Evolutionary conservation across 176 grass and related monocot genomes (phyloP).

Genomic region (Alopecurus myosuroides): DNA sequence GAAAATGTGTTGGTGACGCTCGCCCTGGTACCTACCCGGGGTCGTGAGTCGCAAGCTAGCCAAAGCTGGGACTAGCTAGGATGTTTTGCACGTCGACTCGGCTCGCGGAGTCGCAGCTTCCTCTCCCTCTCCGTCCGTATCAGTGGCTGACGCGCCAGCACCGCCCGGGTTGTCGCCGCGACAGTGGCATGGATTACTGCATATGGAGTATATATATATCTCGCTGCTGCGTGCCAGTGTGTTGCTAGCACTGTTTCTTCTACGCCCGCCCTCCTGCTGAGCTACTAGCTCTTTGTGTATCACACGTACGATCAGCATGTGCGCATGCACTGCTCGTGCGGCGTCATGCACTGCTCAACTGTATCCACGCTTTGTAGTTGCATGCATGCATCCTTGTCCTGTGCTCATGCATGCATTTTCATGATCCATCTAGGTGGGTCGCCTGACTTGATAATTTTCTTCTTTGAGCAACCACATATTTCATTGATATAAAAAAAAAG

Average conservation of each 20-base stretch:
- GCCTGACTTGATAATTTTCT: background rate
- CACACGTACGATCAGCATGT: background rate
- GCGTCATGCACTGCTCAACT: background rate
- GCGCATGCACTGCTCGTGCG: background rate
- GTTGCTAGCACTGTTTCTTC: background rate
- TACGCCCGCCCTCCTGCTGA: too few relatives aligned
- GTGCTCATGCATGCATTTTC: background rate
- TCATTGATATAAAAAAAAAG: too few relatives aligned
- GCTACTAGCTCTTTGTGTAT: too few relatives aligned
- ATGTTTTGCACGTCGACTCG: background rate
- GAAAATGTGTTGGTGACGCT: conserved; percentile 52
- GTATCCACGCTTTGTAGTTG: background rate
- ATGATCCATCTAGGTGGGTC: background rate
- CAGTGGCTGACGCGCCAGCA: background rate
- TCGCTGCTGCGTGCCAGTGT: background rate
- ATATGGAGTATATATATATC: background rate
- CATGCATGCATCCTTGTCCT: background rate
- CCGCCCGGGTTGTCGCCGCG: background rate
- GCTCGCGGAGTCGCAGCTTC: background rate
- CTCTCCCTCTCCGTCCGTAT: too few relatives aligned
- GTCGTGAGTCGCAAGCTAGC: conserved; percentile 46
- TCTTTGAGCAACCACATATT: too few relatives aligned
- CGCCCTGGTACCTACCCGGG: conserved; percentile 45
- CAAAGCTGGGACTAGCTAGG: background rate
- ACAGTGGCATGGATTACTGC: conserved; percentile 16